Conservation (phyloP, 495 filamentous ascomycete genomes). For the Parathielavia hyrcaniae region DNA sequence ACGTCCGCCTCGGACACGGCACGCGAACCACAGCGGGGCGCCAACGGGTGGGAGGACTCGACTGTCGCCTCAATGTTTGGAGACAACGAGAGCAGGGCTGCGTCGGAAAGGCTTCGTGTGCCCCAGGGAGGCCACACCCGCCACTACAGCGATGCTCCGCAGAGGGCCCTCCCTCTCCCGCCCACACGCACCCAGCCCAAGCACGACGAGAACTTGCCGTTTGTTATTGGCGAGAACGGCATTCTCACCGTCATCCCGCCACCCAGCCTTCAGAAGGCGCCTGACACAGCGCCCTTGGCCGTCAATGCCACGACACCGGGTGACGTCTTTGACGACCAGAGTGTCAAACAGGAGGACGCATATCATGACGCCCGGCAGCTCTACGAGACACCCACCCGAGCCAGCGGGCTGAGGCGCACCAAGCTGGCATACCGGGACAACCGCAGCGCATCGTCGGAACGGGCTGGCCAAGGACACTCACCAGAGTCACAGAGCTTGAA, state of each 20-base stretch:
- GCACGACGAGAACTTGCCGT: slow-evolving; percentile 29
- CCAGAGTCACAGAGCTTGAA: slow-evolving; percentile 22
- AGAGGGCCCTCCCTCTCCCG: slow-evolving; percentile 4
- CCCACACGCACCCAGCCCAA: slow-evolving; percentile 10
- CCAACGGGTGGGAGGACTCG: slow-evolving; percentile 37
- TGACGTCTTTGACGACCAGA: slow-evolving; percentile 22
- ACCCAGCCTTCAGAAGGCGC: slow-evolving; percentile 9
- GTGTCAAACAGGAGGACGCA: slow-evolving; percentile 19
- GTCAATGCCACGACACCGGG: slow-evolving; percentile 10
- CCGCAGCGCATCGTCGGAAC: slow-evolving; percentile 24
- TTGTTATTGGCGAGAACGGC: slow-evolving; percentile 32
- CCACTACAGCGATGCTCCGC: slow-evolving; percentile 25
- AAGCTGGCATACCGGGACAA: slow-evolving; percentile 27
- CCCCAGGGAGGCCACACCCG: slow-evolving; percentile 25
- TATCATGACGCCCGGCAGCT: slow-evolving; percentile 24
- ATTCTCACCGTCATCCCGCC: slow-evolving; percentile 29
- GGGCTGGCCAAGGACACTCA: slow-evolving; percentile 15
- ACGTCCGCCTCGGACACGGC: slow-evolving; percentile 29
- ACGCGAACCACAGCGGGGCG: slow-evolving; percentile 19
- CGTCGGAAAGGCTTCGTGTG: slow-evolving; percentile 27
- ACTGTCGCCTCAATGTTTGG: slow-evolving; percentile 36
- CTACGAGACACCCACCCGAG: slow-evolving; percentile 29
- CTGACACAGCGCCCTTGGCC: slow-evolving; percentile 11
- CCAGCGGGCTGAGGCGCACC: slow-evolving; percentile 22
- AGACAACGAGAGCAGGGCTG: slow-evolving; percentile 28